phyloP scores from a whole-genome alignment of 192 early-diverging fungal species.

The Backusella westeae region DNA sequence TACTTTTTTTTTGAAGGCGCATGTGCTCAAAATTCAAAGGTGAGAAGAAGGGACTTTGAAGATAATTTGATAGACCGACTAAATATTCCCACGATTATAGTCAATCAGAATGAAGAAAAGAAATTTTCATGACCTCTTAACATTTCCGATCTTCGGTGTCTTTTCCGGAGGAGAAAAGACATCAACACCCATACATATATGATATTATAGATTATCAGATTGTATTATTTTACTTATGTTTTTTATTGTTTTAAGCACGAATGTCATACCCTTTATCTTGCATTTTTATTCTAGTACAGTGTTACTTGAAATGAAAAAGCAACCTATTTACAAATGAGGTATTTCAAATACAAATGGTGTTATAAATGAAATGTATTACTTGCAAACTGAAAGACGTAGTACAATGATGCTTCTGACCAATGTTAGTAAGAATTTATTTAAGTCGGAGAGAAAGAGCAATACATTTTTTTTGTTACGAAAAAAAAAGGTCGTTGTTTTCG shows the following conservation, averaged over 20 bases:
- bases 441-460: not conserved
- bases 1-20: not conserved
- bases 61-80: not conserved
- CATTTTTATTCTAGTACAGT: not conserved
- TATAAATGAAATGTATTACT: not conserved
- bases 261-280: not conserved
- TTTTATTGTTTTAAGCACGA: not conserved
- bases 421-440: not conserved
- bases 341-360: not conserved
- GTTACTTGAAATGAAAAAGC: not conserved
- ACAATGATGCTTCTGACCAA: not conserved
- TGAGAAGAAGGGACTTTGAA: constrained; percentile 3
- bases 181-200: not conserved
- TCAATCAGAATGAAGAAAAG: not conserved
- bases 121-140: not conserved
- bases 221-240: not conserved
- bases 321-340: not conserved
- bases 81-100: constrained; percentile 4
- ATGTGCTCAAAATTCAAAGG: not conserved
- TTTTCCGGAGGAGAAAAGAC: not conserved
- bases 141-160: not conserved
- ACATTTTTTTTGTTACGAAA: not conserved
- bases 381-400: not conserved
- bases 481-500: not conserved
- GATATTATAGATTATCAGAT: not conserved